Base-by-base conservation (phyloP, 2,329 filamentous ascomycete genomes). In the Paecilomyces dactylethromorphus region DNA sequence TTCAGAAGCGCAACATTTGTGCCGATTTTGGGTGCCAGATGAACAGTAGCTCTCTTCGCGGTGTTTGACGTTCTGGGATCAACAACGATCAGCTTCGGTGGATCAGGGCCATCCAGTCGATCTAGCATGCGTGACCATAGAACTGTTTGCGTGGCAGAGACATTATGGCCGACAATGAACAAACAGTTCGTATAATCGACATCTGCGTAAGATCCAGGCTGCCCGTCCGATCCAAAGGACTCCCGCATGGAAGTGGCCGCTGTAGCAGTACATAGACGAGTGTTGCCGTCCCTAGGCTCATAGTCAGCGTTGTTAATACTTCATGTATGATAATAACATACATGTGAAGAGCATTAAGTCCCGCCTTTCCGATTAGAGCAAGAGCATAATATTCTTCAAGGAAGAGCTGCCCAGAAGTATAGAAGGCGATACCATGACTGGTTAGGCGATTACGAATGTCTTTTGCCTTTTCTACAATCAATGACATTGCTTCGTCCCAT, bases 331-430 rank as follows among this genome's bases (percentile, higher is more conserved):
- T 18, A 2, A 5, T n/a, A 22, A 57, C 69, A 29, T 62, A 74
- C 72, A 74, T 74, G 57, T 76, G 72, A 22, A 76, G 59, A 1
- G 73, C 75, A 58, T 74, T 67, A 13, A 75, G 59, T 0, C 74
- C 74, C 2, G 70, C 73, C 56, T 76, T 76, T 3, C 74, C 73
- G 11, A 76, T 63, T 53, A 75, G 62, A 1, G 72, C 72, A n/a
- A 76, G 62, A 35, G 71, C 72, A 62, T 75, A 75, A 56, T 75
- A 76, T 58, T 76, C 73, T 58, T 75, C 74, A 10, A 76, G 64
- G 56, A 76, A 73, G 12, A 76, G 60, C 63, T 76, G 73, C 1
- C 74, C 74, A 21, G 65, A 67, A 10, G 74, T 75, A 61, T 76
- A 75, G 59, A 76, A 76, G 3, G 66, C 72, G 56, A 76, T 76